Conservation (phyloP, 768 basidiomycete genomes). For the Suillus plorans region DNA sequence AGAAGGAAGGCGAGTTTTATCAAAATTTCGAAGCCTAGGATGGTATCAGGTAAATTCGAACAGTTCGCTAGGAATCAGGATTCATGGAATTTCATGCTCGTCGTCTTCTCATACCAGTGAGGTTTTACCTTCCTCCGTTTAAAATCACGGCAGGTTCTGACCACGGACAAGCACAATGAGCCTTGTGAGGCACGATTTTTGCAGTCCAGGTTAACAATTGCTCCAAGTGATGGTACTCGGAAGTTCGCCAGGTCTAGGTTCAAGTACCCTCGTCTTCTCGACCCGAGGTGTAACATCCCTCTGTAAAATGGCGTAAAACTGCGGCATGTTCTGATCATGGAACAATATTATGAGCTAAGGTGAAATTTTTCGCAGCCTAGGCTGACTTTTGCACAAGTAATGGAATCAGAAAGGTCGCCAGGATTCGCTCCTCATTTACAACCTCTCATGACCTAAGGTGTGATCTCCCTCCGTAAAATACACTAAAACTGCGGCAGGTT, state of each 20-base stretch:
- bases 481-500: neutral
- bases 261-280: neutral
- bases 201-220: neutral
- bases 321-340: neutral
- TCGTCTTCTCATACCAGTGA: neutral
- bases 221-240: neutral
- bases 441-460: neutral
- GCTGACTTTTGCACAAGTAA: neutral
- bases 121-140: neutral
- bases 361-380: neutral
- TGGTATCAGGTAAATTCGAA: neutral
- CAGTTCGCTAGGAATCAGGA: neutral
- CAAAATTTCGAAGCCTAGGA: neutral
- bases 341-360: neutral
- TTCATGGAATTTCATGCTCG: too few species aligned
- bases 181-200: neutral
- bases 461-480: neutral
- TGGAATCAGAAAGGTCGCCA: neutral
- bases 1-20: neutral
- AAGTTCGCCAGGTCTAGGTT: neutral
- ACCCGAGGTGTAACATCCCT: neutral
- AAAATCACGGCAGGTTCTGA: neutral
- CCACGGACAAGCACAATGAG: neutral
- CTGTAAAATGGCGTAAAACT: neutral
- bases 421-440: neutral